phyloP scores from a whole-genome alignment of 257 asterid species.

The Cordia subcordata region DNA sequence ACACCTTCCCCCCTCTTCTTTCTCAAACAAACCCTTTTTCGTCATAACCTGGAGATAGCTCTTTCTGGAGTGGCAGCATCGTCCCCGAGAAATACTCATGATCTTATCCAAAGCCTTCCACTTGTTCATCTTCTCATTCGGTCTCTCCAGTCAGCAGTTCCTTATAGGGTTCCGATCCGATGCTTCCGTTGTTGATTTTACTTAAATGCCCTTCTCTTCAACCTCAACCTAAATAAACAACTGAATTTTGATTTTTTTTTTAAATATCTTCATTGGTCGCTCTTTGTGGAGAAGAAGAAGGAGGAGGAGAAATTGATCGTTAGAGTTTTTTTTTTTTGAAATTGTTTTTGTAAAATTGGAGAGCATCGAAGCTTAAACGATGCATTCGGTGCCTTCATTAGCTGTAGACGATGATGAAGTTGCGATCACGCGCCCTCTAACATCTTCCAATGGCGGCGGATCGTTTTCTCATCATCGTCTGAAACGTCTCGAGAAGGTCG shows the following conservation, averaged over 20 bases:
- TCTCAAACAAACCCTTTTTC: too few species aligned
- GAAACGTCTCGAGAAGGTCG: constrained; percentile 59
- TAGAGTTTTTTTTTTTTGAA: too few species aligned
- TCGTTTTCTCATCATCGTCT: constrained; percentile 70
- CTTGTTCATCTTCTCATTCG: background rate
- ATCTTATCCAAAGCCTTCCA: background rate
- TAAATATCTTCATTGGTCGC: background rate
- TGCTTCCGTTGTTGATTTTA: background rate
- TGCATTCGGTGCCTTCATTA: constrained; percentile 86
- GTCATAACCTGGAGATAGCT: too few species aligned
- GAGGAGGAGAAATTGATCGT: background rate
- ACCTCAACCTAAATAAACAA: background rate
- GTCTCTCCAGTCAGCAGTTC: too few species aligned
- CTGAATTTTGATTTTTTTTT: too few species aligned
- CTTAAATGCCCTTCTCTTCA: background rate
- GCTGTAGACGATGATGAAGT: constrained; percentile 7
- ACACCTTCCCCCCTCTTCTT: too few species aligned
- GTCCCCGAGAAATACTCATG: constrained; percentile 11
- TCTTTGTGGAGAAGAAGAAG: background rate
- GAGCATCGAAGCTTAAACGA: constrained; percentile 77
- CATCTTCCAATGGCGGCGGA: constrained; percentile 44
- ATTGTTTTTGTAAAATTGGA: constrained; percentile 21
- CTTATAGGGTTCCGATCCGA: background rate
- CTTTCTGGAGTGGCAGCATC: too few species aligned
- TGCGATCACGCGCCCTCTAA: constrained; percentile 32